Base-by-base conservation (phyloP, 345 rosid genomes). In the Nephelium lappaceum region DNA sequence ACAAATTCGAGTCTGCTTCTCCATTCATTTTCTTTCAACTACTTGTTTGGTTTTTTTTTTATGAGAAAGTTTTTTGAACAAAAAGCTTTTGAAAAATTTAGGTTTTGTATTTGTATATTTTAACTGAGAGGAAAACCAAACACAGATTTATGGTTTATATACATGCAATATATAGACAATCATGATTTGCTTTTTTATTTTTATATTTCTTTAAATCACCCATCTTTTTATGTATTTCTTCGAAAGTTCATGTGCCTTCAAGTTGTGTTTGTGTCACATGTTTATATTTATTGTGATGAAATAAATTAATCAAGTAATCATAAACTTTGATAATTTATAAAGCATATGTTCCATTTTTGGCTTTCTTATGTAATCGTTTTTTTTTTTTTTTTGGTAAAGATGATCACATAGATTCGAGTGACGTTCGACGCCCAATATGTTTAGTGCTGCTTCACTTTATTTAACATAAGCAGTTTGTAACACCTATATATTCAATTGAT, bases 1-100 rank as follows among this genome's bases (percentile, higher is more conserved):
- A 57, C n/a, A 82, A 62, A 38, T 77, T 75, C 24, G 72, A 63
- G 69, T 79, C 83, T 9, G 62, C 41, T 0, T 69, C 63, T 16
- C 58, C 16, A n/a, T 49, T 49, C 55, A 49, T 49, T 49, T 49
- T 49, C 15, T 0, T 49, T 49, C 18, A 49, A 49, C 53, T 11
- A n/a, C 43, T 67, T 1, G 1, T 8, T 3, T 10, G 0, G 11
- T 67, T 3, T 0, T 2, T 6, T 31, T 6, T 6, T 5, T 15
- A 0, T 15, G 9, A 36, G 5, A 8, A 41, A 41, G 9, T 41
- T 5, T 41, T 41, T 41, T 6, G 43, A 41, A 5, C 43, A 8
- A 41, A 49, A 14, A 3, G 14, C 16, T 16, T 49, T 49, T 49
- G 18, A 11, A 49, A 49, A 47, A 11, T 47, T 47, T 15, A 49